Conservation (phyloP, 2,329 filamentous ascomycete genomes). For the Cordyceps tenuipes region DNA sequence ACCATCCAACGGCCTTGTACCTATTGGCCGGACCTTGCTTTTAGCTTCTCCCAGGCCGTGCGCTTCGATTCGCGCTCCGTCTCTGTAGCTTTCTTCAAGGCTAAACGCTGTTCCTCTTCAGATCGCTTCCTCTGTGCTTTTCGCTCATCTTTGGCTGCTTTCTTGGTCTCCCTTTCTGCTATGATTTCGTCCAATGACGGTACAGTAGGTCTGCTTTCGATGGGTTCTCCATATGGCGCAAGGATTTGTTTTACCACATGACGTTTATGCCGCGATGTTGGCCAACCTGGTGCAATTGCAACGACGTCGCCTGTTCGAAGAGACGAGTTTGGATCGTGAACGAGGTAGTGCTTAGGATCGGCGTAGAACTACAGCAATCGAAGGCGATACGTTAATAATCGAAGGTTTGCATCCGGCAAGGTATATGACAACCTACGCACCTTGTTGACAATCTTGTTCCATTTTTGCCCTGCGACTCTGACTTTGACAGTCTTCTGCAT, state of each 20-base stretch:
- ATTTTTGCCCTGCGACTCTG: conserved; percentile 59
- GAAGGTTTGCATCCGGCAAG: neutral
- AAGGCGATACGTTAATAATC: neutral
- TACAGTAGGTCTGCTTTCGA: conserved; percentile 56
- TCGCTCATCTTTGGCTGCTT: conserved; percentile 48
- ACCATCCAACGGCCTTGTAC: no score
- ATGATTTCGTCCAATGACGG: conserved; percentile 56
- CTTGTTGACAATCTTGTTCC: conserved; percentile 67
- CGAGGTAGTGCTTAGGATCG: conserved; percentile 55
- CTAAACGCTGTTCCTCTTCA: conserved; percentile 14
- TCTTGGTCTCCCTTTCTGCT: conserved; percentile 44
- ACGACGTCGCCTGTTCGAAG: conserved; percentile 69
- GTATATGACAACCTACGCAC: conserved; percentile 31
- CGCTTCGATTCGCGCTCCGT: conserved; percentile 20
- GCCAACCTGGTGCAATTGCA: conserved; percentile 58
- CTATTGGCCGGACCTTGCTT: neutral
- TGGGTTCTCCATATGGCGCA: conserved; percentile 55
- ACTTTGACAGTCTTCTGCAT: conserved; percentile 78
- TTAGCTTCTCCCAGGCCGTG: conserved; percentile 13
- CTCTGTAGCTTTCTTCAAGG: conserved; percentile 19
- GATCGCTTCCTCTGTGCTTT: conserved; percentile 23
- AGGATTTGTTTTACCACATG: conserved; percentile 71
- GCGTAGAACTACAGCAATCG: conserved; percentile 42
- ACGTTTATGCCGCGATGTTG: conserved; percentile 56
- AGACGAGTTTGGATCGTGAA: conserved; percentile 70